Conservation (phyloP, 345 rosid genomes). For the Jatropha curcas region DNA sequence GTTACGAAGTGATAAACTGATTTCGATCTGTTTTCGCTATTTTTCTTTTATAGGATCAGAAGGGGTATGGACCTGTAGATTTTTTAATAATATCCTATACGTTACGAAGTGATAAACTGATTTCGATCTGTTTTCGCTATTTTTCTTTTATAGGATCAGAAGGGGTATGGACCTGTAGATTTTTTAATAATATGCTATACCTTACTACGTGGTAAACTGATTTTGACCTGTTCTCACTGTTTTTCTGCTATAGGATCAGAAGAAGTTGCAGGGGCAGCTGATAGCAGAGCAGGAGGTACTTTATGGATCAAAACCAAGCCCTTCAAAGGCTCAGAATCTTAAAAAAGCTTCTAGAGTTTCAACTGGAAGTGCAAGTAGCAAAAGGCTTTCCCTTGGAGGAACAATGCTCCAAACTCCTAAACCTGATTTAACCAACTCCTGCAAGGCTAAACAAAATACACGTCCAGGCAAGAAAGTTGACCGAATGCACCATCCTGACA, state of each 20-base stretch:
- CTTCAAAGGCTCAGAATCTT: constrained; percentile 69
- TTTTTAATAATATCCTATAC: too few species aligned
- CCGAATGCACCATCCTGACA: constrained; percentile 39
- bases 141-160: too few species aligned
- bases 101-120: too few species aligned
- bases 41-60: too few species aligned
- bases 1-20: too few species aligned
- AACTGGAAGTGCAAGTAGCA: constrained; percentile 67
- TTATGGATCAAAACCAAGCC: constrained; percentile 96
- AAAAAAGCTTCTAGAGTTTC: constrained; percentile 79
- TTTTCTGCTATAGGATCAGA: constrained; percentile 65
- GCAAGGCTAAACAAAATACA: constrained; percentile 24
- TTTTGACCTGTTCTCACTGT: not conserved
- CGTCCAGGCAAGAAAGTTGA: constrained; percentile 53
- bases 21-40: too few species aligned
- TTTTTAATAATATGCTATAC: too few species aligned
- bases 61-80: too few species aligned
- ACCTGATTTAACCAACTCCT: constrained; percentile 34
- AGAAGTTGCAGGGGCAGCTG: constrained; percentile 94
- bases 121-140: too few species aligned
- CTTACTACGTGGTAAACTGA: not conserved
- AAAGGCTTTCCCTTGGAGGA: constrained; percentile 81
- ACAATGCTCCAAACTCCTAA: constrained; percentile 67
- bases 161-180: too few species aligned
- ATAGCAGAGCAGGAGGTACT: constrained; percentile 93